Evolutionary conservation across 2,329 filamentous ascomycete genomes (phyloP).

Genomic region (Calonectria pauciramosa): DNA sequence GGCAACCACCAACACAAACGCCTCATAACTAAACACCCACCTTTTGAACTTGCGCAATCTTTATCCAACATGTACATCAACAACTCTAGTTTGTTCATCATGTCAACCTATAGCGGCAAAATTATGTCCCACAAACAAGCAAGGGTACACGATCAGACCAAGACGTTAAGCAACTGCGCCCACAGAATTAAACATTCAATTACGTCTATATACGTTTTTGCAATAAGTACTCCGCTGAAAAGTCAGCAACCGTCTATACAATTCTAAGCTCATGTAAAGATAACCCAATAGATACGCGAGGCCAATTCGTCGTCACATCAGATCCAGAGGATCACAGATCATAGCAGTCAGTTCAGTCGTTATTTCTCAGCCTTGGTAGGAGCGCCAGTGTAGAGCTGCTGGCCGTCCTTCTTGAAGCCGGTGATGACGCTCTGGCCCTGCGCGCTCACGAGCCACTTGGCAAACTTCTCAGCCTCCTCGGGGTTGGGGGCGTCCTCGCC

Average conservation of each 20-base stretch:
- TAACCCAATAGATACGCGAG: not conserved
- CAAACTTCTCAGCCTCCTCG: constrained; percentile 29
- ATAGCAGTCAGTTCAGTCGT: too few relatives aligned
- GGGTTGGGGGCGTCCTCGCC: constrained; percentile 27
- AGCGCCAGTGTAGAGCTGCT: constrained; percentile 32
- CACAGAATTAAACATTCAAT: not conserved
- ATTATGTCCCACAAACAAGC: not conserved
- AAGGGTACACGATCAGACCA: too few relatives aligned
- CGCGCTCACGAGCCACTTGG: constrained; percentile 35
- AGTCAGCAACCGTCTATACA: not conserved
- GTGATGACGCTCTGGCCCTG: constrained; percentile 33
- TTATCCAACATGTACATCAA: not conserved
- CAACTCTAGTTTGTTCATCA: too few relatives aligned
- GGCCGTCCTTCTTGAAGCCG: constrained; percentile 32
- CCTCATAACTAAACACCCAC: not conserved
- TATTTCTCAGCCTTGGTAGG: constrained; percentile 3
- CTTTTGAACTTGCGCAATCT: not conserved
- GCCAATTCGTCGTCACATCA: not conserved
- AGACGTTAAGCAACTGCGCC: not conserved
- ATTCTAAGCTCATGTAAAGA: not conserved
- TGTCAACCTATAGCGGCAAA: not conserved
- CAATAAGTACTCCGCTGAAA: not conserved
- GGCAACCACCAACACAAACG: not conserved
- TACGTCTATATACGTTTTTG: not conserved
- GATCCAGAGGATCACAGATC: not conserved